These are phyloP conservation scores for Stenocarpella maydis DNA, from an alignment of 2,329 filamentous ascomycete genomes.

Conservation along the genomic window DNA sequence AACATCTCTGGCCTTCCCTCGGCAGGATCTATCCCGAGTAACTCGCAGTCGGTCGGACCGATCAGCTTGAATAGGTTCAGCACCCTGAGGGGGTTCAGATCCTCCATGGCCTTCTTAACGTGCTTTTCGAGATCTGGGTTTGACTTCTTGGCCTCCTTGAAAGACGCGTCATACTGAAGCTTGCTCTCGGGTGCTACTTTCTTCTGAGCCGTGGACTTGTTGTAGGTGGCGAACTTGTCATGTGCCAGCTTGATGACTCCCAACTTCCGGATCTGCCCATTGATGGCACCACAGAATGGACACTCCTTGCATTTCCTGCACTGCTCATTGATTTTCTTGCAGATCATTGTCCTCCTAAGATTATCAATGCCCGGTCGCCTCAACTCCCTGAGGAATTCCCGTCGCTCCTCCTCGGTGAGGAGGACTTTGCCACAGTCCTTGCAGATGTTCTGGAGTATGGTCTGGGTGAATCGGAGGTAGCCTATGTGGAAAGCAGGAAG, in stretches of 20 bases:
- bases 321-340: constrained; percentile 87
- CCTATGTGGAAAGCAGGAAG: constrained; percentile 95
- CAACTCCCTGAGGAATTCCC: constrained; percentile 80
- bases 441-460: constrained; percentile 93
- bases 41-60: constrained; percentile 83
- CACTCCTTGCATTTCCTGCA: constrained; percentile 89
- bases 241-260: constrained; percentile 93
- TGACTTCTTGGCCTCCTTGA: constrained; percentile 77
- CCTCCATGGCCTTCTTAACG: constrained; percentile 89
- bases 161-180: constrained; percentile 84
- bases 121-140: constrained; percentile 91
- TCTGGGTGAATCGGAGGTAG: constrained; percentile 92
- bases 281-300: constrained; percentile 80
- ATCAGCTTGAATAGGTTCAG: constrained; percentile 93
- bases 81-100: constrained; percentile 88
- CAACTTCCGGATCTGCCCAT: constrained; percentile 91
- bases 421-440: constrained; percentile 90
- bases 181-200: constrained; percentile 87
- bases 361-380: constrained; percentile 86
- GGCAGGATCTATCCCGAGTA: constrained; percentile 85
- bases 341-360: constrained; percentile 80
- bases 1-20: constrained; percentile 96
- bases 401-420: constrained; percentile 80
- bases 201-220: constrained; percentile 84
- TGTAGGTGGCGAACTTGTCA: constrained; percentile 89